Conservation (phyloP, 1,284 basidiomycete genomes). For the Termitomyces sp. region DNA sequence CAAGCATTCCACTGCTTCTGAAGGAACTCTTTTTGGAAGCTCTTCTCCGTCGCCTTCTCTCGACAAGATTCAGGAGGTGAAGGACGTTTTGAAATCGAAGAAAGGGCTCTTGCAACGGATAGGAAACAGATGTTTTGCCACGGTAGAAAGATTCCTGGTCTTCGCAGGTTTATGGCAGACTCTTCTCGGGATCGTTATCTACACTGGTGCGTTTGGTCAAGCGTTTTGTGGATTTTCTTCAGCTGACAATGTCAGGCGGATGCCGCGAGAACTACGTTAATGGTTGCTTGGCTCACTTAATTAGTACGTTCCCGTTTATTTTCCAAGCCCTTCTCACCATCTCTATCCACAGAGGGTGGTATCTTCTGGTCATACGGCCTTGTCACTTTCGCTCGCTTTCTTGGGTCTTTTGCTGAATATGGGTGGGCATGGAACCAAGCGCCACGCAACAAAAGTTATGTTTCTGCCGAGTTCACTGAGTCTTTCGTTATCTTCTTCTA, state of each 20-base stretch:
- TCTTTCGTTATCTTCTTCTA: slow-evolving; percentile 85
- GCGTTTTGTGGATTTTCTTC: not conserved
- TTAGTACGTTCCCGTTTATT: slow-evolving; percentile 51
- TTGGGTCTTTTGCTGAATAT: slow-evolving; percentile 82
- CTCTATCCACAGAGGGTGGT: slow-evolving; percentile 57
- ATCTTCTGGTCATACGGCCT: slow-evolving; percentile 93
- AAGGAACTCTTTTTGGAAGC: slow-evolving; percentile 47
- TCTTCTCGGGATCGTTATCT: slow-evolving; percentile 69
- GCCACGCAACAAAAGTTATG: slow-evolving; percentile 39
- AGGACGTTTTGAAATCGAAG: slow-evolving; percentile 20
- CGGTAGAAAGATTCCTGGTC: slow-evolving; percentile 59
- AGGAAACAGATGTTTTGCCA: slow-evolving; percentile 41
- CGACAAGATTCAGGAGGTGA: slow-evolving; percentile 56
- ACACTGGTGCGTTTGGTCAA: slow-evolving; percentile 45
- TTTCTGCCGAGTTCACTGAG: slow-evolving; percentile 86
- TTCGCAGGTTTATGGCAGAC: slow-evolving; percentile 65
- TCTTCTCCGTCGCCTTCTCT: slow-evolving; percentile 53
- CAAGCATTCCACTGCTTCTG: slow-evolving; percentile 43
- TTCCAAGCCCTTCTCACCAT: not conserved
- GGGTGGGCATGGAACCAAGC: slow-evolving; percentile 96
- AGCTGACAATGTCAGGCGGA: slow-evolving; percentile 36
- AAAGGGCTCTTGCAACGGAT: slow-evolving; percentile 34
- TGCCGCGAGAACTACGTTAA: slow-evolving; percentile 76
- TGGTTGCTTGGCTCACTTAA: slow-evolving; percentile 87
- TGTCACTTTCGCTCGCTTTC: slow-evolving; percentile 84